phyloP scores from a whole-genome alignment of 495 filamentous ascomycete genomes.

The Tirmania nivea region DNA sequence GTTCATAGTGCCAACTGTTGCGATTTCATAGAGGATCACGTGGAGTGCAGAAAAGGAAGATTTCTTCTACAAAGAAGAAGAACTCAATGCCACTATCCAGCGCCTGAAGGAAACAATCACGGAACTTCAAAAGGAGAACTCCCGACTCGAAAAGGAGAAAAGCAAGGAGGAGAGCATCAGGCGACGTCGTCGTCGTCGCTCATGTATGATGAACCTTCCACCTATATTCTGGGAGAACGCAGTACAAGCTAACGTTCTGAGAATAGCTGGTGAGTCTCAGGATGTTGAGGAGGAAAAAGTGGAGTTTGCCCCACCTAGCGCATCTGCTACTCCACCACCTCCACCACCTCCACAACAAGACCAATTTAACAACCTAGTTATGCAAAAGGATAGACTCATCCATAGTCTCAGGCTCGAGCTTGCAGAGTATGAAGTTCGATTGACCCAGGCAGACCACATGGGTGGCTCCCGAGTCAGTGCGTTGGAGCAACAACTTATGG shows the following conservation, averaged over 20 bases:
- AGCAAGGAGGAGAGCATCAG: no score
- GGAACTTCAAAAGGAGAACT: constrained; percentile 22
- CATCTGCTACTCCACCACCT: background rate
- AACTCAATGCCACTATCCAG: constrained; percentile 71
- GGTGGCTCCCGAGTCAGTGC: constrained; percentile 68
- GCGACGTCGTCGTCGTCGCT: background rate
- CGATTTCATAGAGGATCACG: constrained; percentile 34
- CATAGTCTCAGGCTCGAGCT: constrained; percentile 78
- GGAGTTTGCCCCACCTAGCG: background rate
- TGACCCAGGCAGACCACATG: constrained; percentile 81
- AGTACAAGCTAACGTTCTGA: background rate
- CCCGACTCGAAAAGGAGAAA: constrained; percentile 4
- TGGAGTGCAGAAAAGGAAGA: constrained; percentile 84
- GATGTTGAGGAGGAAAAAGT: background rate
- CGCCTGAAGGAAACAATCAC: constrained; percentile 69
- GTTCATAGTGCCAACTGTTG: background rate
- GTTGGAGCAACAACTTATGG: constrained; percentile 68
- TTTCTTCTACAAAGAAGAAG: constrained; percentile 59
- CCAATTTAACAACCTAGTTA: constrained; percentile 60
- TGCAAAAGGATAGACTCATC: constrained; percentile 92
- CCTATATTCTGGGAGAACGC: no score
- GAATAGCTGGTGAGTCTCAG: background rate
- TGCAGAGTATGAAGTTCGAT: constrained; percentile 83
- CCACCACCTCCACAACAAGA: constrained; percentile 40
- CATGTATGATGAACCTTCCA: background rate